Evolutionary conservation across 805 yeast genomes (phyloP).

Genomic region (Lachancea kluyveri): DNA sequence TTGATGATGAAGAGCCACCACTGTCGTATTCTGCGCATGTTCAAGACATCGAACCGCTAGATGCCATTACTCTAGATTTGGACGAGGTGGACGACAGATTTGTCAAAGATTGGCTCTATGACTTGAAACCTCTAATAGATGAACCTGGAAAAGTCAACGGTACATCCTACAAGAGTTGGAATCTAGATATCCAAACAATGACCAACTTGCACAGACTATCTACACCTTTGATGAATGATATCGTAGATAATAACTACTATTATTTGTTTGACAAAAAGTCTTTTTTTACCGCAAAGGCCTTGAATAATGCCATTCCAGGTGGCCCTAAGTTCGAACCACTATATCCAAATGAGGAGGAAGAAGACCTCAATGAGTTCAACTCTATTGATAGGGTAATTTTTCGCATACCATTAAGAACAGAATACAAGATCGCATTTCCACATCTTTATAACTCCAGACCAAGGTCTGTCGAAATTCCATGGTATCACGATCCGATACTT

Average conservation of each 20-base stretch:
- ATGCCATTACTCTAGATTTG: slow-evolving; percentile 63
- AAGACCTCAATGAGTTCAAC: slow-evolving; percentile 86
- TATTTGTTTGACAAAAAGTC: slow-evolving; percentile 75
- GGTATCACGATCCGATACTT: slow-evolving; percentile 61
- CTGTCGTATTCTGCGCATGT: slow-evolving; percentile 75
- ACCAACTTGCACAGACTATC: slow-evolving; percentile 60
- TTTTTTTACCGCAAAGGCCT: slow-evolving; percentile 84
- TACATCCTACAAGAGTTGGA: slow-evolving; percentile 71
- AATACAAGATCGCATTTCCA: slow-evolving; percentile 83
- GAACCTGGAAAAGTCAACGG: slow-evolving; percentile 55
- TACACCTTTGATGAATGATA: slow-evolving; percentile 61
- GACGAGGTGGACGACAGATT: slow-evolving; percentile 56
- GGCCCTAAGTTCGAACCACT: slow-evolving; percentile 95
- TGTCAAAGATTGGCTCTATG: slow-evolving; percentile 75
- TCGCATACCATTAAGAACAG: slow-evolving; percentile 71
- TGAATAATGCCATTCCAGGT: slow-evolving; percentile 83
- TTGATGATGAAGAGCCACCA: slow-evolving; percentile 97
- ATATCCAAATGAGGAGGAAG: slow-evolving; percentile 58
- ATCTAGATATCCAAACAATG: slow-evolving; percentile 53
- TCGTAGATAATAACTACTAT: slow-evolving; percentile 50
- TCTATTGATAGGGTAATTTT: slow-evolving; percentile 82
- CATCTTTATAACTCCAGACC: slow-evolving; percentile 75
- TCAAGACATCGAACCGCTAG: slow-evolving; percentile 64
- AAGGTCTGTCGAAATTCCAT: slow-evolving; percentile 50
- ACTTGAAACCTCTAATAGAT: slow-evolving; percentile 64